Evolutionary conservation across 192 early-diverging fungal species (phyloP), one percentile per base, ranked within the genome.

Genomic region (Backusella tarrabulga): DNA sequence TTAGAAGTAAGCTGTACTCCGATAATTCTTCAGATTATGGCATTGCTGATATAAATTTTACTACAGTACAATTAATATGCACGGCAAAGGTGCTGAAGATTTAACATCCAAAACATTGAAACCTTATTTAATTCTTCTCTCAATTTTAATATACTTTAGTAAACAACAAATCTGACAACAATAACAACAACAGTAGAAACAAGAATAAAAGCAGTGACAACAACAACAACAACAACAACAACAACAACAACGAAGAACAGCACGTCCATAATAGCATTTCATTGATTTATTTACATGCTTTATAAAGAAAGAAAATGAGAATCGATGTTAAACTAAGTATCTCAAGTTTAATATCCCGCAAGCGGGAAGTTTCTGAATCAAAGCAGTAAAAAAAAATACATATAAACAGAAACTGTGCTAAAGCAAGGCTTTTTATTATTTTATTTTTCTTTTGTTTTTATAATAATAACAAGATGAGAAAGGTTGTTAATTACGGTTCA

Each of bases 401-500:
- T 23, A 54, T 19, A 56, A 63, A 9, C 23, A 26, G 3, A 14
- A 63, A 63, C 21, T 11, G 21, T 11, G 23, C 21, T 60, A 23
- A 21, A 23, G 11, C 54, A 60, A 60, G 54, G 21, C 9, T 60
- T 60, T 23, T 56, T 56, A 54, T 54, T 23, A 21, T 60, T 60
- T 63, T 54, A 7, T 17, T 50, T 15, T 34, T 34, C 23, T 68
- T 14, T 44, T 8, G 42, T 44, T n/a, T 26, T 66, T 32, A 12
- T 29, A n/a, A n/a, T n/a, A 32, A 9, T 15, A 34, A 68, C 26
- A 75, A 46, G 66, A 35, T 41, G 38, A 42, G 84, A 40, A 89
- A 84, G 73, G 80, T 90, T 21, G 83, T 90, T n/a, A 84, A 85
- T 67, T 90, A 93, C 75, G 94, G 93, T 17, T 94, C 93, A 14